Evolutionary conservation across 495 filamentous ascomycete genomes (phyloP).

Genomic region (Annulohypoxylon stygium): DNA sequence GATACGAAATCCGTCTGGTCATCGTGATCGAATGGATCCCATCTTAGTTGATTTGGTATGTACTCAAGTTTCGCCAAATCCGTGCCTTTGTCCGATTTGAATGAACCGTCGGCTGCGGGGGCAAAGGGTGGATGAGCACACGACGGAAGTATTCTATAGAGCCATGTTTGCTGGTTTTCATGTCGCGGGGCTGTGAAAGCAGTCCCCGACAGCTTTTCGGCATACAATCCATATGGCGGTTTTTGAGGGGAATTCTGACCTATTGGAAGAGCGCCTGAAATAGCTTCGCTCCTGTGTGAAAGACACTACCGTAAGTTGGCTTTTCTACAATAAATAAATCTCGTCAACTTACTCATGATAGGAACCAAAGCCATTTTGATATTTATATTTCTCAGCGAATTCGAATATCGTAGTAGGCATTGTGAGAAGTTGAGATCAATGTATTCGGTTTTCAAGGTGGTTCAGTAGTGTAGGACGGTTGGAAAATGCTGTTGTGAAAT

Average conservation of each 20-base stretch:
- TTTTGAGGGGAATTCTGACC: slow-evolving; percentile 92
- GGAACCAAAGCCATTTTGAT: slow-evolving; percentile 75
- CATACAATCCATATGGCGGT: slow-evolving; percentile 84
- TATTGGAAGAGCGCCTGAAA: slow-evolving; percentile 62
- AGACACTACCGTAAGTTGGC: slow-evolving; percentile 6
- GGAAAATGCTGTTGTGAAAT: background rate
- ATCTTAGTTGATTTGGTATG: slow-evolving; percentile 90
- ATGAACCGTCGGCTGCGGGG: slow-evolving; percentile 52
- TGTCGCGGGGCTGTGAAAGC: slow-evolving; percentile 91
- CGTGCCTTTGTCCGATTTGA: slow-evolving; percentile 33
- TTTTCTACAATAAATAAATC: background rate
- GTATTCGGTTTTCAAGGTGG: slow-evolving; percentile 13
- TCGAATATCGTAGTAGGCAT: slow-evolving; percentile 72
- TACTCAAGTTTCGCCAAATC: slow-evolving; percentile 66
- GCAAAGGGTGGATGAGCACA: slow-evolving; percentile 84
- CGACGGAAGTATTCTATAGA: slow-evolving; percentile 90
- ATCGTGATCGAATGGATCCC: slow-evolving; percentile 88
- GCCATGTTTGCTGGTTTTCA: slow-evolving; percentile 93
- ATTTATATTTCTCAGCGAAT: slow-evolving; percentile 71
- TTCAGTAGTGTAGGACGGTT: slow-evolving; percentile 6
- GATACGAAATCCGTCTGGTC: slow-evolving; percentile 80
- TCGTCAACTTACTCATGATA: slow-evolving; percentile 68
- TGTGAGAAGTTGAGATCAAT: slow-evolving; percentile 31
- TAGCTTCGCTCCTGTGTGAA: slow-evolving; percentile 59
- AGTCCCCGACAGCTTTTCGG: slow-evolving; percentile 94